Base-by-base conservation (phyloP, 2,329 filamentous ascomycete genomes). In the Drechslerella dactyloides region DNA sequence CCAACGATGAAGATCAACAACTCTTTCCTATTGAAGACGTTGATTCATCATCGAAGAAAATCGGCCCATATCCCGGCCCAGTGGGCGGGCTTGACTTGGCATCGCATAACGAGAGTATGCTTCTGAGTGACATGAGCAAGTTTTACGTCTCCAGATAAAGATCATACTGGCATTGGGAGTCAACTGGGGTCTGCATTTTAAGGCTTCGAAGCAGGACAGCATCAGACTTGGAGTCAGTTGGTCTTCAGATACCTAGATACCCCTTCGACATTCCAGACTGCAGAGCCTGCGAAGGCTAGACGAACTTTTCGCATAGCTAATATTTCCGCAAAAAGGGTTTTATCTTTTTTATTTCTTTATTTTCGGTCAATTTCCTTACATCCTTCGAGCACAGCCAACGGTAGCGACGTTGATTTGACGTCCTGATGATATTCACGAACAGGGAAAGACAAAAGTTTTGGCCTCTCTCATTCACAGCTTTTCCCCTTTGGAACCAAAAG, bases 361-460 rank as follows among this genome's bases (percentile, higher is more conserved):
- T 64, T 53, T 51, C n/a, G n/a, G n/a, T n/a, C n/a, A n/a, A 46
- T 53, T 27, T 21, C 30, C 30, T 50, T n/a, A n/a, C n/a, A n/a
- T n/a, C n/a, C 23, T 62, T 51, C 46, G 27, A 55, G 60, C 50
- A 64, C 50, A 57, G 48, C 23, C 40, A 59, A 24, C 66, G 37
- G 19, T 17, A 17, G 35, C 54, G 51, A 46, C 33, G 35, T 35
- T 42, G 59, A 55, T 64, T 51, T 46, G n/a, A 6, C 21, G 30
- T 64, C 40, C 27, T 70, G 55, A 70, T 59, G 66, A 64, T 56
- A 59, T 19, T 70, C 59, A 70, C 60, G 66, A 70, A 70, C 56
- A 70, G 59, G 66, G 66, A 70, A 70, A 70, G 66, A 70, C 66
- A 70, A 70, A 70, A 70, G 66, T 70, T 70, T 69, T 70, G 59